Evolutionary conservation across 2,329 filamentous ascomycete genomes (phyloP).

Genomic region (Aspergillus fumigatus): DNA sequence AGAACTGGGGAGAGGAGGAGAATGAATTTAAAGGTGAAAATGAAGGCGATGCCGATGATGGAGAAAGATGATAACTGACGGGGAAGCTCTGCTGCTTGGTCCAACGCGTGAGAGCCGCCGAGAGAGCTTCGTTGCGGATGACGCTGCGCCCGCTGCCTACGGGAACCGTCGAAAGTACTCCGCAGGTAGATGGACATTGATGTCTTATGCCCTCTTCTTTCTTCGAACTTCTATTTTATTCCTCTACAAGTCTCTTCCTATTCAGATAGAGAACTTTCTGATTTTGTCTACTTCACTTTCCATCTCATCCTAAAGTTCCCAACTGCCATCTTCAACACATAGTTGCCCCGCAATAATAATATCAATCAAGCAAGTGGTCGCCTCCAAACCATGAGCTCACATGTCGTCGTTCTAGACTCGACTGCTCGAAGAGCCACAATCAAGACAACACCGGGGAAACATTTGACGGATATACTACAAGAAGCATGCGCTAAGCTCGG

Average conservation of each 20-base stretch:
- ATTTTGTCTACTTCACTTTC: conserved; percentile 1
- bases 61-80: conserved; percentile 17
- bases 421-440: conserved; percentile 72
- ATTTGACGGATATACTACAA: conserved; percentile 77
- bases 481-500: conserved; percentile 84
- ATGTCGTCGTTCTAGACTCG: conserved; percentile 82
- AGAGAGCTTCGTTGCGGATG: conserved; percentile 21
- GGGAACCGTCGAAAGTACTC: not conserved
- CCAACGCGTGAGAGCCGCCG: conserved; percentile 18
- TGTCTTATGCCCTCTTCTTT: not conserved
- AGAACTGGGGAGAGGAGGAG: not conserved
- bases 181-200: not conserved
- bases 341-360: conserved; percentile 16
- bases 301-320: not conserved
- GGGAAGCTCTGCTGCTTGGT: conserved; percentile 22
- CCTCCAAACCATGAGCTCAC: conserved; percentile 64
- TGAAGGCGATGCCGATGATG: conserved; percentile 17
- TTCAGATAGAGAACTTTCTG: not conserved
- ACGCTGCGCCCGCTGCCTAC: conserved; percentile 25
- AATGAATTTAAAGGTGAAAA: conserved; percentile 1
- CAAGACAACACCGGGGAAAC: conserved; percentile 77
- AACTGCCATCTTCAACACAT: not conserved
- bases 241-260: not conserved
- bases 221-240: conserved; percentile 9
- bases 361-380: conserved; percentile 1